Evolutionary conservation across 1,284 basidiomycete genomes (phyloP).

Genomic region (Ceratobasidium theobromae): DNA sequence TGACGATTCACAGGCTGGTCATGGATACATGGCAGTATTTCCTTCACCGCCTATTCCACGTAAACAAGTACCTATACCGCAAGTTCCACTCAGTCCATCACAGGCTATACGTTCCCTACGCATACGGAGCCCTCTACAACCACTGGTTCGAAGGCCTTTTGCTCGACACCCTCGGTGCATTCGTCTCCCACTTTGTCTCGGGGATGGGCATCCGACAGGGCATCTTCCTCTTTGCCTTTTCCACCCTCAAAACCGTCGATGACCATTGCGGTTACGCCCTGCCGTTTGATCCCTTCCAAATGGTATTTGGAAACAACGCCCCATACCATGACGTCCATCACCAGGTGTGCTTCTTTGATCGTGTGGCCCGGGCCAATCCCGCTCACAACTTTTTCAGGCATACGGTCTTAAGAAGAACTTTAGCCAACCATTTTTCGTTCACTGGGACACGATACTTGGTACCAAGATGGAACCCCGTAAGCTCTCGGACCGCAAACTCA

Average conservation of each 20-base stretch:
- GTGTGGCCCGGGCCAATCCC: background rate
- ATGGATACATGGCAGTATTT: conserved; percentile 99
- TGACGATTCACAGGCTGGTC: conserved; percentile 63
- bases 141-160: conserved; percentile 94
- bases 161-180: conserved; percentile 84
- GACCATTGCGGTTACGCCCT: conserved; percentile 94
- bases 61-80: conserved; percentile 88
- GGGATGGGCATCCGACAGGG: conserved; percentile 82
- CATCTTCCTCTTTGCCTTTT: conserved; percentile 81
- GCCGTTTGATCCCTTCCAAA: conserved; percentile 87
- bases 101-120: conserved; percentile 94
- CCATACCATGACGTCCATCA: conserved; percentile 99
- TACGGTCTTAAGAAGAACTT: conserved; percentile 97
- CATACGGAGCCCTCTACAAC: conserved; percentile 97
- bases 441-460: conserved; percentile 80
- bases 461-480: conserved; percentile 62
- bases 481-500: conserved; percentile 1
- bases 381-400: conserved; percentile 48
- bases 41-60: conserved; percentile 89
- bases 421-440: conserved; percentile 90
- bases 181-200: conserved; percentile 69
- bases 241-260: conserved; percentile 93
- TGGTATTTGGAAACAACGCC: conserved; percentile 89
- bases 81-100: conserved; percentile 95
- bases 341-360: conserved; percentile 54